Evolutionary conservation across 176 grass and related monocot genomes (phyloP), one percentile per base, ranked within the genome.

Genomic region (Oryza officinalis): DNA sequence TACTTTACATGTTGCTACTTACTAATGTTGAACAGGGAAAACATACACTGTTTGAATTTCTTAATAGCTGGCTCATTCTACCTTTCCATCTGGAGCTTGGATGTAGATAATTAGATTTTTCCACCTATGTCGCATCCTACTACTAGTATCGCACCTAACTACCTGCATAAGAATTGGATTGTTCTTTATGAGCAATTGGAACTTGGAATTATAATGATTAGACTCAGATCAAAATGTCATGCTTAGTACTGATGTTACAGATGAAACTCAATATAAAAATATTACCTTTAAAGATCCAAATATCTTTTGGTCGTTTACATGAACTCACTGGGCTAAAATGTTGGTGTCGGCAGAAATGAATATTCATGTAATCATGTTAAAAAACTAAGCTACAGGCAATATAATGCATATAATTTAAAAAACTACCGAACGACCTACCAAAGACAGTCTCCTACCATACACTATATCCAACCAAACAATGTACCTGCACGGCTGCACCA

Each of bases 1-100:
- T 66, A 10, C 10, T 81, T 18, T 67, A 63, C 52, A 63, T 81
- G 15, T 59, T 25, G 25, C 57, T 61, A 61, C n/a, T 52, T 12
- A 27, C 25, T 57, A 61, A 30, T 87, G 81, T 52, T 75, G 31
- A 59, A 26, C 0, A 70, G 14, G 8, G 66, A 78, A 63, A 72
- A 5, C 37, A 33, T 73, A 7, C 30, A 18, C 11, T 35, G 7
- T 80, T 61, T 38, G 45, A 5, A 46, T 86, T 60, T 27, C 8
- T 61, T 47, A 65, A 64, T 13, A 18, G 50, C 23, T 5, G 6
- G 27, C 22, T 69, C 40, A 60, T 40, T 88, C 38, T 78, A 27
- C 10, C 26, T 49, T 44, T 59, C 5, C 25, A 60, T 23, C 8
- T 79, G 45, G 59, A 72, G 67, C 31, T 83, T 28, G 23, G 13